phyloP scores from a whole-genome alignment of 2,329 filamentous ascomycete species.

The Fusarium setosum region DNA sequence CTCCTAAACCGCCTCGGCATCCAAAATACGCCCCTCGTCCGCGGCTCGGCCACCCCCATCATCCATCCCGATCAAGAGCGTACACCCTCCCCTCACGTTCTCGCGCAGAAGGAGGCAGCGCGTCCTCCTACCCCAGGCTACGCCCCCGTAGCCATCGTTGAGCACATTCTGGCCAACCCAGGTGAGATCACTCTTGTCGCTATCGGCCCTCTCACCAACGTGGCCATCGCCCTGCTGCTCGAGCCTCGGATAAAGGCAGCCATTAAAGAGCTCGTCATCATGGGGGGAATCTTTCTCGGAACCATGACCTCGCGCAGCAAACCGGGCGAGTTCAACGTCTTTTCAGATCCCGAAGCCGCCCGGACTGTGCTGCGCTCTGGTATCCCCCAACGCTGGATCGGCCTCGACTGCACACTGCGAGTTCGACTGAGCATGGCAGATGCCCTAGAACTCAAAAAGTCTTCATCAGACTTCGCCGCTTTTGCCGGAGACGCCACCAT shows the following conservation, averaged over 20 bases:
- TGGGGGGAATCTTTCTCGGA: slow-evolving; percentile 17
- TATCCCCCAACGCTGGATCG: slow-evolving; percentile 20
- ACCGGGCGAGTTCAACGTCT: slow-evolving; percentile 22
- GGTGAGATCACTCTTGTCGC: slow-evolving; percentile 20
- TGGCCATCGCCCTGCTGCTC: slow-evolving; percentile 13
- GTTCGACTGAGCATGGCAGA: slow-evolving; percentile 12
- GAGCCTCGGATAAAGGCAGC: slow-evolving; percentile 14
- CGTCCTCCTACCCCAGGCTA: slow-evolving; percentile 3
- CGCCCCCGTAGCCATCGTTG: slow-evolving; percentile 13
- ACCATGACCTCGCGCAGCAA: slow-evolving; percentile 9
- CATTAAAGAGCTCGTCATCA: slow-evolving; percentile 20
- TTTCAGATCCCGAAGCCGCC: slow-evolving; percentile 19
- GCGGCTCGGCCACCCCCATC: slow-evolving; percentile 12
- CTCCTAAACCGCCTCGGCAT: slow-evolving; percentile 12
- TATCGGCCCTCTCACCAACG: slow-evolving; percentile 22
- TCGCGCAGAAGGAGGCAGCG: slow-evolving; percentile 5
- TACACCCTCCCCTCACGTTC: slow-evolving; percentile 3
- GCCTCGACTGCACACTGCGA: slow-evolving; percentile 12
- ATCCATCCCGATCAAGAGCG: slow-evolving; percentile 6
- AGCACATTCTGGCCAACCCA: slow-evolving; percentile 18
- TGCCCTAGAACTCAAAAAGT: slow-evolving; percentile 6
- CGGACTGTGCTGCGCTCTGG: slow-evolving; percentile 10
- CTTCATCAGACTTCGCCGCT: slow-evolving; percentile 7
- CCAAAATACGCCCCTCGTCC: slow-evolving; percentile 9
- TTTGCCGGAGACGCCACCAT: slow-evolving; percentile 15